A percentile compares a stretch with the other conserved stretches of the same genome.
phyloP scores from a whole-genome alignment of 1,284 basidiomycete species.

The Sporisorium scitamineum region DNA sequence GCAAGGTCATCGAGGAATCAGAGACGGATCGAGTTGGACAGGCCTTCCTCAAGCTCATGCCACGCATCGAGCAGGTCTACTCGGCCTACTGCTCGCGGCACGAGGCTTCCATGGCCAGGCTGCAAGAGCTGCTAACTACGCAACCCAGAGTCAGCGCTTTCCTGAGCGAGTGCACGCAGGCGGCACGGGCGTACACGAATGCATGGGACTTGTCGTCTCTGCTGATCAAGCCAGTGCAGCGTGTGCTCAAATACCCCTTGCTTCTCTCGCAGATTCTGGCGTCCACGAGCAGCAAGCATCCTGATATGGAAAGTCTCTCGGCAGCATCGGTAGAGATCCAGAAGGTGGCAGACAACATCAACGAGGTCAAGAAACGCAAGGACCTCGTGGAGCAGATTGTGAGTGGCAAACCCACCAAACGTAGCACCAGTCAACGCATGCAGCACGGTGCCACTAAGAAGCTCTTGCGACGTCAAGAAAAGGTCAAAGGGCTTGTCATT shows the following conservation, averaged over 20 bases:
- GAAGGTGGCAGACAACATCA: slow-evolving; percentile 83
- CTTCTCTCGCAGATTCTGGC: slow-evolving; percentile 79
- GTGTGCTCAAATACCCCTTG: slow-evolving; percentile 81
- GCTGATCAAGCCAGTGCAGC: slow-evolving; percentile 76
- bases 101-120: slow-evolving; percentile 78
- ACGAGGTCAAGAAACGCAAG: slow-evolving; percentile 84
- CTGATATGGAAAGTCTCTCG: slow-evolving; percentile 78
- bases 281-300: slow-evolving; percentile 78
- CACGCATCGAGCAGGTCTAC: slow-evolving; percentile 82
- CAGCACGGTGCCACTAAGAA: slow-evolving; percentile 51
- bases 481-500: slow-evolving; percentile 44
- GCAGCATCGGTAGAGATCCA: slow-evolving; percentile 79
- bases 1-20: slow-evolving; percentile 23
- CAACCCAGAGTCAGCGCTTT: slow-evolving; percentile 64
- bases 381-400: slow-evolving; percentile 75
- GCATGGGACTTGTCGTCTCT: slow-evolving; percentile 94
- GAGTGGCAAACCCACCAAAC: slow-evolving; percentile 41
- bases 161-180: slow-evolving; percentile 68
- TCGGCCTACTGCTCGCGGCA: slow-evolving; percentile 88
- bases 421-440: slow-evolving; percentile 42
- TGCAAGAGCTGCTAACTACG: slow-evolving; percentile 63
- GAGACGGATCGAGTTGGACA: slow-evolving; percentile 78
- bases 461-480: slow-evolving; percentile 57
- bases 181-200: slow-evolving; percentile 73
- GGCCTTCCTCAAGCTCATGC: slow-evolving; percentile 81